phyloP scores from a whole-genome alignment of 1,139 yeast genomes.

The Lizanozyma gosingica region DNA sequence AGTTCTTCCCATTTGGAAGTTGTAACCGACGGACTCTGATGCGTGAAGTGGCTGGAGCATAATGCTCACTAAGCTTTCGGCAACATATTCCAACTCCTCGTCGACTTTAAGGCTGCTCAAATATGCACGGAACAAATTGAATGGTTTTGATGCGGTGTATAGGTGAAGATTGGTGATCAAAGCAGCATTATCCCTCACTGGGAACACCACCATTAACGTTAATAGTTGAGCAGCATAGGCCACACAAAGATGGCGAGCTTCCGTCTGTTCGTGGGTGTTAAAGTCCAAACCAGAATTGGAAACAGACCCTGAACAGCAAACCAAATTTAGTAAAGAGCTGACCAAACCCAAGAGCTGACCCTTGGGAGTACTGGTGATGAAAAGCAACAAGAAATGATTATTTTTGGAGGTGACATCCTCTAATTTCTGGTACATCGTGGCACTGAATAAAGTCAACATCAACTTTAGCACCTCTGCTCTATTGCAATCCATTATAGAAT shows the following conservation, averaged over 20 bases:
- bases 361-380: constrained; percentile 46
- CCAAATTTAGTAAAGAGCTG: constrained; percentile 60
- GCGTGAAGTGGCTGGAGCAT: constrained; percentile 35
- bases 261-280: constrained; percentile 21
- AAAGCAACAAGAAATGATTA: constrained; percentile 47
- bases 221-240: constrained; percentile 56
- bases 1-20: constrained; percentile 3
- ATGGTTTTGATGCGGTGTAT: constrained; percentile 20
- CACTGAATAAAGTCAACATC: constrained; percentile 55
- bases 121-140: constrained; percentile 42
- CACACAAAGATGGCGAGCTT: constrained; percentile 45
- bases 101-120: constrained; percentile 47
- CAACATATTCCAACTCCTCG: constrained; percentile 41
- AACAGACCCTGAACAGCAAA: constrained; percentile 29
- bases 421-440: constrained; percentile 45
- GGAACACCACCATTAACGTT: constrained; percentile 53
- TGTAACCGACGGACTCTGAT: neutral
- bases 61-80: constrained; percentile 36
- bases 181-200: constrained; percentile 37
- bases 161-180: constrained; percentile 33
- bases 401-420: constrained; percentile 41
- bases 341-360: constrained; percentile 44
- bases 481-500: constrained; percentile 38
- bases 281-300: constrained; percentile 13
- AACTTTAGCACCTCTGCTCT: constrained; percentile 61